Percentiles rank a stretch among this genome's conserved stretches.
Conservation (phyloP, 1,284 basidiomycete species). For the Tilletia horrida region DNA sequence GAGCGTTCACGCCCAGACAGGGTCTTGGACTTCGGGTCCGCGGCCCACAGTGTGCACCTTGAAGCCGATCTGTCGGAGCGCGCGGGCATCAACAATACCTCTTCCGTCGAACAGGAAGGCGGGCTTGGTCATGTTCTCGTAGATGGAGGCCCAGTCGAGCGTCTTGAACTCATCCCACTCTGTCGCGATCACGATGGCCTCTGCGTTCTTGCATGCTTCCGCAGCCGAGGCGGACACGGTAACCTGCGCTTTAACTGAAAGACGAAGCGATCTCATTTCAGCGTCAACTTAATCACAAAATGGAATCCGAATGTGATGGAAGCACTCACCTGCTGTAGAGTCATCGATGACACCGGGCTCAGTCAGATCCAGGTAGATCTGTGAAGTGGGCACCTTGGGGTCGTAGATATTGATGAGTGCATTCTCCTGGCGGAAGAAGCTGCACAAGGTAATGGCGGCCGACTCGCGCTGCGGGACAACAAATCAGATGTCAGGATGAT, state of each 20-base stretch:
- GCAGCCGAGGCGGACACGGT: conserved; percentile 72
- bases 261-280: not conserved
- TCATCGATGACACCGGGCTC: conserved; percentile 61
- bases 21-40: conserved; percentile 50
- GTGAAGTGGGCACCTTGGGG: conserved; percentile 67
- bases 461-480: conserved; percentile 68
- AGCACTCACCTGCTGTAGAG: conserved; percentile 62
- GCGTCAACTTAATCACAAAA: not conserved
- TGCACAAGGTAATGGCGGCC: conserved; percentile 89
- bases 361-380: conserved; percentile 61
- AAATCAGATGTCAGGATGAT: not conserved
- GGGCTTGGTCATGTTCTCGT: conserved; percentile 87
- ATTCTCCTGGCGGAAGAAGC: conserved; percentile 85
- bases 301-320: not conserved
- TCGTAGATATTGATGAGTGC: conserved; percentile 86
- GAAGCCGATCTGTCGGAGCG: conserved; percentile 84
- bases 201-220: conserved; percentile 82
- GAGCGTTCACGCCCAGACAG: conserved; percentile 40
- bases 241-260: conserved; percentile 80
- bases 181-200: conserved; percentile 76
- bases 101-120: conserved; percentile 75
- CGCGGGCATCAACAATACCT: conserved; percentile 74
- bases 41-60: conserved; percentile 64
- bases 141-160: conserved; percentile 84
- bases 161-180: conserved; percentile 84